Base-by-base conservation (phyloP, 139 green algal genomes). In the Ettlia oleoabundans region DNA sequence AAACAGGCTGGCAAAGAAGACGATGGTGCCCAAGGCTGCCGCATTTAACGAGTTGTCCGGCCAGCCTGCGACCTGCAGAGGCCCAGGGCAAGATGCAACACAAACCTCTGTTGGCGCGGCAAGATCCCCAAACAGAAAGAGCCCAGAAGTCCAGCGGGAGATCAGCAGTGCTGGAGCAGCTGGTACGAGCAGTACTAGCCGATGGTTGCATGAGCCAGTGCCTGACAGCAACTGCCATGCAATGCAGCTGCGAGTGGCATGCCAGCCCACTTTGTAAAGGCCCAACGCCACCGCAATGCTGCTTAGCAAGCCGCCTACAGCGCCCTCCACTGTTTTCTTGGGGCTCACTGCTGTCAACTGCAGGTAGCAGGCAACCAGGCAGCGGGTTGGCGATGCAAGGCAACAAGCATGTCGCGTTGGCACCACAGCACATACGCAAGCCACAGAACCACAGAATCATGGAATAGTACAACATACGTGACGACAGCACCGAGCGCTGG, bases 301-400 rank as follows among this genome's bases (percentile, higher is more conserved):
- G 70, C 69, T 91, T 21, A 89, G 63, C 65, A 97, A 84, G 33
- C 95, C 95, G 4, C 93, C 94, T 0, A 93, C 43, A 1, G 95
- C 95, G 1, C 95, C 95, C 85, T 98, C 95, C 63, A 98, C 94
- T 1, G 95, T 98, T 88, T 98, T 98, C 83, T 98, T 98, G 41
- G 95, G 95, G 83, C 86, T 94, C 78, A 98, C 96, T 22, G 89
- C 84, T 2, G 87, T 96, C 33, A 98, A 88, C 75, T 80, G 73
- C 38, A 37, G 19, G 26, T 24, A 24, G 7, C 1, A 26, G 72
- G 33, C 28, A 82, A 93, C 90, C 28, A 92, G 97, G 47, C 89
- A 84, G 9, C 6, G 1, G 51, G 32, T 2, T 10, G 19, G 13
- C 9, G n/a, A n/a, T n/a, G n/a, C n/a, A n/a, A n/a, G n/a, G n/a